Percentiles rank a stretch among this genome's conserved stretches.
Evolutionary conservation across 306 rosid species (phyloP).

Genomic region (Begonia peltatifolia): DNA sequence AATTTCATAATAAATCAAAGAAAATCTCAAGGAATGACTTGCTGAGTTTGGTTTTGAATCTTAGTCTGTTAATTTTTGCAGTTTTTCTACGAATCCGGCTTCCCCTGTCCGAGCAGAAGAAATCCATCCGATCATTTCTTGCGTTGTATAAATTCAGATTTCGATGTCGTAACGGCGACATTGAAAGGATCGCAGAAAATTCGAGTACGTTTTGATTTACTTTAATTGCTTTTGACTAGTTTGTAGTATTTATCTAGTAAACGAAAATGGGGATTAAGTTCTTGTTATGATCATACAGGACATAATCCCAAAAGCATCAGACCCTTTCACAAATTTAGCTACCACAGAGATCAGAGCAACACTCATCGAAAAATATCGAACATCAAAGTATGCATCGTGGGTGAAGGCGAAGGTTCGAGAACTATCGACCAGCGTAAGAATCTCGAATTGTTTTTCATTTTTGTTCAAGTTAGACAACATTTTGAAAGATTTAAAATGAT

Average conservation of each 20-base stretch:
- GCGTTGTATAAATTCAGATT: conserved; percentile 79
- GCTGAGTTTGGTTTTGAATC: not conserved
- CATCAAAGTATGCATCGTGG: conserved; percentile 44
- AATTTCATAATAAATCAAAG: too few relatives aligned
- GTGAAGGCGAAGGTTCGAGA: conserved; percentile 50
- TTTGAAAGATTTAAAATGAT: conserved; percentile 3
- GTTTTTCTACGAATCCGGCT: conserved; percentile 77
- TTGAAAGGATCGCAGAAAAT: conserved; percentile 29
- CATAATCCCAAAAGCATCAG: conserved; percentile 46
- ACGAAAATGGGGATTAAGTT: too few relatives aligned
- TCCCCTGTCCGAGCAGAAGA: conserved; percentile 84
- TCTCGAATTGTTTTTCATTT: conserved; percentile 3
- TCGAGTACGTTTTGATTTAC: conserved; percentile 15
- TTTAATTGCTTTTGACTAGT: too few relatives aligned
- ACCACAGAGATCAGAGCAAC: conserved; percentile 66
- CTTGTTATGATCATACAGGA: conserved; percentile 26
- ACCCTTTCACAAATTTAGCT: conserved; percentile 66
- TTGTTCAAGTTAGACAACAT: not conserved
- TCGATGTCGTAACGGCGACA: conserved; percentile 39
- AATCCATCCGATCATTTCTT: conserved; percentile 96
- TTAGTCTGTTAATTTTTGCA: conserved; percentile 13
- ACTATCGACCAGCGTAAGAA: conserved; percentile 50
- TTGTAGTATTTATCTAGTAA: too few relatives aligned
- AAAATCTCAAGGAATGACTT: too few relatives aligned
- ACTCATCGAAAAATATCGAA: conserved; percentile 62